phyloP scores from a whole-genome alignment of 495 filamentous ascomycete species.

The Xylaria intraflava region DNA sequence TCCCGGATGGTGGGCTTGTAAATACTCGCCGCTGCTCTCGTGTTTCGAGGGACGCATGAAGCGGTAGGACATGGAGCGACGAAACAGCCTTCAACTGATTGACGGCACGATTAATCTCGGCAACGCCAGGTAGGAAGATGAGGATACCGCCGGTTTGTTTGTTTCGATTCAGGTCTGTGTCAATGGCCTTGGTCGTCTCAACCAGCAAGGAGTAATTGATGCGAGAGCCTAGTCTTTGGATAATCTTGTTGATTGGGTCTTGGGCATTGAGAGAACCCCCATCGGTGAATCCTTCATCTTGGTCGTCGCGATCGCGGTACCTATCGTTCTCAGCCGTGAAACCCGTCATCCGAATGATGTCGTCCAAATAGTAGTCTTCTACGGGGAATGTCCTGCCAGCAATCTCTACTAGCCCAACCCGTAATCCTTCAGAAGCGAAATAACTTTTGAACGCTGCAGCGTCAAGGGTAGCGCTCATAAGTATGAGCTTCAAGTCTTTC shows the following conservation, averaged over 20 bases:
- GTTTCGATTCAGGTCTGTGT: constrained; percentile 55
- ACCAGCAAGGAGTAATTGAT: constrained; percentile 92
- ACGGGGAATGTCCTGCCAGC: constrained; percentile 86
- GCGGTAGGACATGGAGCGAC: constrained; percentile 70
- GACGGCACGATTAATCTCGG: constrained; percentile 81
- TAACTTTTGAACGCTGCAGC: constrained; percentile 80
- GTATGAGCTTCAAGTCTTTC: constrained; percentile 79
- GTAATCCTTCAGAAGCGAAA: constrained; percentile 58
- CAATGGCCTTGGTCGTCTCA: constrained; percentile 70
- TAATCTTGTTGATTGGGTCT: constrained; percentile 55
- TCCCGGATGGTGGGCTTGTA: constrained; percentile 62
- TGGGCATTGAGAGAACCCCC: constrained; percentile 16
- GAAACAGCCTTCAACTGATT: constrained; percentile 61
- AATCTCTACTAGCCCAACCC: constrained; percentile 76
- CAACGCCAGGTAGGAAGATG: constrained; percentile 80
- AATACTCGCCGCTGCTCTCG: constrained; percentile 85
- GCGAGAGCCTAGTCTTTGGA: constrained; percentile 69
- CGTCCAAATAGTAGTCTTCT: constrained; percentile 82
- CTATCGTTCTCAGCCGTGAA: constrained; percentile 48
- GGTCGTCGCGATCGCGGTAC: constrained; percentile 25
- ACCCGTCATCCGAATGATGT: constrained; percentile 72
- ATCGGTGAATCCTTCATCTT: constrained; percentile 30
- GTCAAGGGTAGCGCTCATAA: constrained; percentile 98
- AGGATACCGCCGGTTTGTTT: constrained; percentile 75
- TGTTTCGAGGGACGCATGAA: constrained; percentile 87